Conservation (phyloP, 306 rosid species). For the Fragaria ananassa region DNA sequence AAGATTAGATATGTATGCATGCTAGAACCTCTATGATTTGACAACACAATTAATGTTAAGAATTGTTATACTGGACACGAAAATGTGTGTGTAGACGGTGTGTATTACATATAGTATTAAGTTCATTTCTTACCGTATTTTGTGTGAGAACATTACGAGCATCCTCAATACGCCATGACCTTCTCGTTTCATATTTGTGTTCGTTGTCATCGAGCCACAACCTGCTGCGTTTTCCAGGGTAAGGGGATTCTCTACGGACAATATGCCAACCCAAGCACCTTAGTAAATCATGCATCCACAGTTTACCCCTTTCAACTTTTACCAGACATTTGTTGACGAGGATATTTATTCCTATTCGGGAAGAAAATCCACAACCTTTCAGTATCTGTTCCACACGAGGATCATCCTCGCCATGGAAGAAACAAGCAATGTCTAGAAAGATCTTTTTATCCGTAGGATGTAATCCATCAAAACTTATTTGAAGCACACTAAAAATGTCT, state of each 20-base stretch:
- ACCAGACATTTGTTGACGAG: conserved; percentile 10
- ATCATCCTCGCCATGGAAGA: conserved; percentile 9
- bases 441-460: background rate
- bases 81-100: no score
- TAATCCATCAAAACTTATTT: background rate
- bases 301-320: background rate
- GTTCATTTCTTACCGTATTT: background rate
- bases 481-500: conserved; percentile 13
- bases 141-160: background rate
- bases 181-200: background rate
- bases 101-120: no score
- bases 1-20: no score
- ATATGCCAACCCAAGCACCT: conserved; percentile 12
- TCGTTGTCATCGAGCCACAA: conserved; percentile 17
- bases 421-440: background rate
- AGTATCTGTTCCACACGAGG: conserved; percentile 4
- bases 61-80: no score
- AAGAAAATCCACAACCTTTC: background rate
- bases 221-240: conserved; percentile 1
- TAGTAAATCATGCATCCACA: conserved; percentile 30
- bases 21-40: background rate
- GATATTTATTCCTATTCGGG: background rate
- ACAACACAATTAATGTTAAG: no score
- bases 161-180: background rate
- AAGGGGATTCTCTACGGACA: background rate